phyloP scores from a whole-genome alignment of 441 rosid genomes.

The Populus hybrid region DNA sequence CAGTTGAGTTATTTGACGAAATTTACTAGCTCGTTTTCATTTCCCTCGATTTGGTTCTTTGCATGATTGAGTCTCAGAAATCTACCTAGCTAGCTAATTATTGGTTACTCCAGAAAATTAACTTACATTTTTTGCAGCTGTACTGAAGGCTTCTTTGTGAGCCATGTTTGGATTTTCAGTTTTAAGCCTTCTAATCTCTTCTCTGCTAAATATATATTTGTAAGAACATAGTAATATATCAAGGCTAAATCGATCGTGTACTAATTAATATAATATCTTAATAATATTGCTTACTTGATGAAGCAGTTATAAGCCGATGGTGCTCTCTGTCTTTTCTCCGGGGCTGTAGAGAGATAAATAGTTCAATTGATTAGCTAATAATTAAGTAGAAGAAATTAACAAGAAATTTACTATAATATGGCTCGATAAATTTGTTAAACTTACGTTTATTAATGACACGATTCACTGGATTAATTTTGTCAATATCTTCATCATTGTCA shows the following conservation, averaged over 20 bases:
- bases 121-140: slow-evolving; percentile 91
- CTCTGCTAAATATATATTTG: slow-evolving; percentile 44
- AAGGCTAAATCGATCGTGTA: neutral
- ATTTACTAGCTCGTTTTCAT: neutral
- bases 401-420: neutral
- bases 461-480: slow-evolving; percentile 33
- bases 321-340: slow-evolving; percentile 96
- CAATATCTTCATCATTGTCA: slow-evolving; percentile 64
- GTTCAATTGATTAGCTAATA: neutral
- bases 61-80: neutral
- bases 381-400: neutral
- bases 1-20: neutral
- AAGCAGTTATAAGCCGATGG: slow-evolving; percentile 92
- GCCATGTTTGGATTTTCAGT: slow-evolving; percentile 84
- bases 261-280: too few relatives aligned
- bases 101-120: neutral
- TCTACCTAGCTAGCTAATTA: neutral
- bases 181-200: slow-evolving; percentile 92
- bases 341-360: slow-evolving; percentile 41
- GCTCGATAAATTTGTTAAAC: neutral
- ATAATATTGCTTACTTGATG: slow-evolving; percentile 63
- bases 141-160: slow-evolving; percentile 96
- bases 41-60: neutral
- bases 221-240: neutral
- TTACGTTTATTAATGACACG: slow-evolving; percentile 87